phyloP scores from a whole-genome alignment of 1,284 basidiomycete species.

The Mycena sp. region DNA sequence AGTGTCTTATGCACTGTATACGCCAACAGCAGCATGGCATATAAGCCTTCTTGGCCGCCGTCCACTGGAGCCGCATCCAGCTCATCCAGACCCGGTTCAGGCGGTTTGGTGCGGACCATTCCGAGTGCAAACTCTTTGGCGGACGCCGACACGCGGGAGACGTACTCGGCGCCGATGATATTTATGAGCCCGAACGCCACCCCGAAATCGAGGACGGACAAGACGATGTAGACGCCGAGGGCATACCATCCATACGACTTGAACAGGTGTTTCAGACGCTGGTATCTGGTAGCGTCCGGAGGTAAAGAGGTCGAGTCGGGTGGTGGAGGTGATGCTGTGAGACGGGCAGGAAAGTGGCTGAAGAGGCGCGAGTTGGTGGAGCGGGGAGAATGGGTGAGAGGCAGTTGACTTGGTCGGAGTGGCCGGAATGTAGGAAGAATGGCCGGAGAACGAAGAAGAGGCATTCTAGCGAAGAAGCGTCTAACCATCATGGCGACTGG shows the following conservation, averaged over 20 bases:
- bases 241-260: slow-evolving; percentile 95
- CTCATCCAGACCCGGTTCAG: slow-evolving; percentile 73
- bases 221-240: slow-evolving; percentile 82
- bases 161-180: slow-evolving; percentile 90
- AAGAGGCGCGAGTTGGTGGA: slow-evolving; percentile 53
- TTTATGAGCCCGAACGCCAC: slow-evolving; percentile 89
- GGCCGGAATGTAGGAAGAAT: slow-evolving; percentile 54
- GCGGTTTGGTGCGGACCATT: slow-evolving; percentile 58
- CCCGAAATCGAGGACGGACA: slow-evolving; percentile 81
- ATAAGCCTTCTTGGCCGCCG: slow-evolving; percentile 74
- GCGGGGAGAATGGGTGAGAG: slow-evolving; percentile 41
- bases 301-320: slow-evolving; percentile 46
- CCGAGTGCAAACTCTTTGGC: slow-evolving; percentile 61
- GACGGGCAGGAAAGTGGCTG: slow-evolving; percentile 58
- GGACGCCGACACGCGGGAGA: slow-evolving; percentile 71
- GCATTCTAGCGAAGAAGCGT: slow-evolving; percentile 25
- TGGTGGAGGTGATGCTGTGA: slow-evolving; percentile 40
- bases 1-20: slow-evolving; percentile 97
- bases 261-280: slow-evolving; percentile 87
- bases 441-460: slow-evolving; percentile 49
- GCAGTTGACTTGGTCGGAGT: slow-evolving; percentile 32
- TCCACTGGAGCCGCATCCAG: slow-evolving; percentile 46
- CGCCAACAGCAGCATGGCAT: slow-evolving; percentile 92
- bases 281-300: slow-evolving; percentile 65
- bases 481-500: slow-evolving; percentile 31